phyloP scores from a whole-genome alignment of 768 basidiomycete species.

The Suillus subluteus region DNA sequence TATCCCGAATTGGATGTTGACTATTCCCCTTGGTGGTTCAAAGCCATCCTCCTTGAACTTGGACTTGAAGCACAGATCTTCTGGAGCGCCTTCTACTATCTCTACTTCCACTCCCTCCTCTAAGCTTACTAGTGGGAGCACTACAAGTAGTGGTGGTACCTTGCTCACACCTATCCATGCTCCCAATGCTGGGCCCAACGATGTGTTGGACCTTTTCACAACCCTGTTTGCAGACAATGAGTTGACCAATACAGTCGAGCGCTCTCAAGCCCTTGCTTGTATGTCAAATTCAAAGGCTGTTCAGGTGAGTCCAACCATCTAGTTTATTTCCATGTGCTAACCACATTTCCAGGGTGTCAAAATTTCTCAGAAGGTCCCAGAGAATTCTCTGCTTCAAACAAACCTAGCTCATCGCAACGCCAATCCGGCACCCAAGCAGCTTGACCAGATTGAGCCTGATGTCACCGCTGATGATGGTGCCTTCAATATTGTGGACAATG shows the following conservation, averaged over 20 bases:
- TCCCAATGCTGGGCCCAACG: too few species aligned
- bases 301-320: not conserved
- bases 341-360: too few species aligned
- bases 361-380: too few species aligned
- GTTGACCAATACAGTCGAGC: too few species aligned
- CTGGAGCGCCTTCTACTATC: not conserved
- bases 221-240: not conserved
- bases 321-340: not conserved
- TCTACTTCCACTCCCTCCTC: not conserved
- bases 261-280: not conserved
- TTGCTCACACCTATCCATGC: too few species aligned
- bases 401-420: not conserved
- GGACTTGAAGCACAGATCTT: not conserved
- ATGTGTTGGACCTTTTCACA: too few species aligned
- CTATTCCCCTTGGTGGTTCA: not conserved
- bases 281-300: not conserved
- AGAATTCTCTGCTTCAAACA: not conserved
- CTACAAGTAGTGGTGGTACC: too few species aligned
- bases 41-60: slow-evolving; percentile 2
- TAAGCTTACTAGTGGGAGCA: not conserved
- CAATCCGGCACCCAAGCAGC: not conserved
- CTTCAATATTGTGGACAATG: not conserved
- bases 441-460: not conserved
- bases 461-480: not conserved
- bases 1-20: too few species aligned